A percentile compares a stretch with the other conserved stretches of the same genome.
phyloP scores from a whole-genome alignment of 2,329 filamentous ascomycete genomes.

The Trichophyton mentagrophytes region DNA sequence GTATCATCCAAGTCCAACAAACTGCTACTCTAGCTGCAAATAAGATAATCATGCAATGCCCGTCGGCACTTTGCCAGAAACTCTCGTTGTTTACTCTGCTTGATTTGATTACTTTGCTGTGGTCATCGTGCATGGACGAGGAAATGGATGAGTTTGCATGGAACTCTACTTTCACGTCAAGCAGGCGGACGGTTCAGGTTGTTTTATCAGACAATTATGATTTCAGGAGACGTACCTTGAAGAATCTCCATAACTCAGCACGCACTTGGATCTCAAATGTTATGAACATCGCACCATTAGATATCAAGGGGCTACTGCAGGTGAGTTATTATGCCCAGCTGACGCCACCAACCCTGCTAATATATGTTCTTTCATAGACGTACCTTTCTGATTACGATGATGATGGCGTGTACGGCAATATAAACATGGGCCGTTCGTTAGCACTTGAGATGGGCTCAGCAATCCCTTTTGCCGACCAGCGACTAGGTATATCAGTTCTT shows the following conservation, averaged over 20 bases:
- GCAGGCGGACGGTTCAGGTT: slow-evolving; percentile 63
- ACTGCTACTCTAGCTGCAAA: slow-evolving; percentile 74
- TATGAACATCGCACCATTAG: slow-evolving; percentile 73
- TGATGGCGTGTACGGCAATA: slow-evolving; percentile 77
- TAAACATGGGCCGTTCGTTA: slow-evolving; percentile 86
- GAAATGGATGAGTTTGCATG: slow-evolving; percentile 92
- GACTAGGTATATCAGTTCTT: slow-evolving; percentile 42
- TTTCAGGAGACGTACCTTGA: slow-evolving; percentile 66
- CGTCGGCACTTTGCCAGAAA: slow-evolving; percentile 80
- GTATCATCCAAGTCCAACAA: slow-evolving; percentile 80
- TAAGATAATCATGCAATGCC: slow-evolving; percentile 69
- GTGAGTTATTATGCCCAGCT: slow-evolving; percentile 13
- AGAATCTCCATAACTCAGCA: slow-evolving; percentile 62
- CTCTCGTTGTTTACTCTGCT: slow-evolving; percentile 83
- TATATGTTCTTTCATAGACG: slow-evolving; percentile 45
- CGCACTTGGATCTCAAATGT: slow-evolving; percentile 68
- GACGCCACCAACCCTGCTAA: neutral
- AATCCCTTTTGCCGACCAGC: slow-evolving; percentile 75
- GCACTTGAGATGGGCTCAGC: slow-evolving; percentile 81
- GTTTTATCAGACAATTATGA: slow-evolving; percentile 89
- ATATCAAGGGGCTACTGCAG: slow-evolving; percentile 84
- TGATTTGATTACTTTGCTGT: slow-evolving; percentile 87
- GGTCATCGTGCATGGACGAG: slow-evolving; percentile 83
- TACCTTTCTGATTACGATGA: slow-evolving; percentile 93
- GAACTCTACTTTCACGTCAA: slow-evolving; percentile 65